Conservation (phyloP, 495 filamentous ascomycete species). For the Bathelium albidoporum region DNA sequence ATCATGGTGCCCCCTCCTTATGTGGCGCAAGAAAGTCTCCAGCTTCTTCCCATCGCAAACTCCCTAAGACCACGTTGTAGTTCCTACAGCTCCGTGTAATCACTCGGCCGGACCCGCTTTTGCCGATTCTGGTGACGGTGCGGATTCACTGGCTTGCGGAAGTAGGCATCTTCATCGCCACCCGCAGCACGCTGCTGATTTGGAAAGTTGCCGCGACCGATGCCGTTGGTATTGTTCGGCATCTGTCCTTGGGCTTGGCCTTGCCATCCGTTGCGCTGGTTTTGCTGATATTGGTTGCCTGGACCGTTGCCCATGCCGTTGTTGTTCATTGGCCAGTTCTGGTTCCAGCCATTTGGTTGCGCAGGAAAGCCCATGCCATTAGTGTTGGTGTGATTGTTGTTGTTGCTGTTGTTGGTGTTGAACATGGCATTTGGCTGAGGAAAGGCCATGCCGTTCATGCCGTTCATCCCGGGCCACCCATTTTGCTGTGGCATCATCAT, state of each 20-base stretch:
- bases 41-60: too few species aligned
- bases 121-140: constrained; percentile 77
- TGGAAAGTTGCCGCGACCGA: constrained; percentile 37
- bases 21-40: not conserved
- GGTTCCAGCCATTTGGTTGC: constrained; percentile 1
- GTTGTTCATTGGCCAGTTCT: not conserved
- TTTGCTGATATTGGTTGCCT: too few species aligned
- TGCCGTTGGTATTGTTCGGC: not conserved
- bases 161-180: constrained; percentile 86
- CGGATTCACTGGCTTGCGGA: constrained; percentile 91
- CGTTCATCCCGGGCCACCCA: constrained; percentile 20
- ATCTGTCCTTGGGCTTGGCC: constrained; percentile 4
- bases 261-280: constrained; percentile 10
- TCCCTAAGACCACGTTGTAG: not conserved
- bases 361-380: constrained; percentile 4
- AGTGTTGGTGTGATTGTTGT: constrained; percentile 19
- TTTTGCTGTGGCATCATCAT: constrained; percentile 21
- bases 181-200: constrained; percentile 66
- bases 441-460: constrained; percentile 15
- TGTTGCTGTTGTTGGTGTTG: constrained; percentile 20
- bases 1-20: not conserved
- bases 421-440: constrained; percentile 30
- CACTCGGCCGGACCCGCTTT: constrained; percentile 68
- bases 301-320: constrained; percentile 11
- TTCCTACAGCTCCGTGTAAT: constrained; percentile 68